phyloP scores from a whole-genome alignment of 139 green algal genomes.

The Haematococcus sp. region DNA sequence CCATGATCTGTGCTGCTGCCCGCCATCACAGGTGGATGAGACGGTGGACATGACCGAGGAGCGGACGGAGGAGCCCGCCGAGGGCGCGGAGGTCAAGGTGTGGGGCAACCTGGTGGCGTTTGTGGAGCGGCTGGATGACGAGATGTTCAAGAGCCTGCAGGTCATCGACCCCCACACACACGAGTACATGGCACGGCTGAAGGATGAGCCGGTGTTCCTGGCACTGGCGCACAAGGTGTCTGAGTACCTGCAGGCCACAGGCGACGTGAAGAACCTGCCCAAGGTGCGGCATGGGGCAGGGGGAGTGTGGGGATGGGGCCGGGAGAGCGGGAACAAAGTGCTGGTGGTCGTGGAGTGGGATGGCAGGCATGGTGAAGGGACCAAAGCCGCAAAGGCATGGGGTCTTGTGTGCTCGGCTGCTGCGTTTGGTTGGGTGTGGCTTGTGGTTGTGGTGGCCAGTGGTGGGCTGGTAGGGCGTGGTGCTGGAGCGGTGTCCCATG shows the following conservation, averaged over 20 bases:
- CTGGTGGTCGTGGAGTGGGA: too few species aligned
- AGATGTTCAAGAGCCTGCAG: slow-evolving; percentile 98
- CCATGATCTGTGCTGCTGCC: too few species aligned
- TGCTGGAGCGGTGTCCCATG: too few species aligned
- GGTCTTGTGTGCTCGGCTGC: too few species aligned
- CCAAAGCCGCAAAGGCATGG: too few species aligned
- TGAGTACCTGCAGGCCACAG: slow-evolving; percentile 52
- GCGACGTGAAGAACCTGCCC: slow-evolving; percentile 37
- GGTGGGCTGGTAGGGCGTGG: too few species aligned
- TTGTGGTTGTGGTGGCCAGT: too few species aligned
- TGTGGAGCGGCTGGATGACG: slow-evolving; percentile 96
- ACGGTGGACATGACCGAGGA: slow-evolving; percentile 52
- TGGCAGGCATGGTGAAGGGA: too few species aligned
- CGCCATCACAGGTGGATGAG: slow-evolving; percentile 80
- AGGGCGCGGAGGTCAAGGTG: slow-evolving; percentile 55
- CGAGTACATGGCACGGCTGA: slow-evolving; percentile 92
- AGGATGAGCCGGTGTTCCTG: slow-evolving; percentile 92
- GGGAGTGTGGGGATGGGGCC: too few species aligned
- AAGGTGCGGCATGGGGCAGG: slow-evolving; percentile 16
- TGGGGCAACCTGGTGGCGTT: slow-evolving; percentile 94
- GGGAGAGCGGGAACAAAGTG: too few species aligned
- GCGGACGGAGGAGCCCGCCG: slow-evolving; percentile 50
- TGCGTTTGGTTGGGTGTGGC: too few species aligned
- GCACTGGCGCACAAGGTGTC: slow-evolving; percentile 78
- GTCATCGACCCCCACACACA: slow-evolving; percentile 95